Percentiles rank a stretch among this genome's conserved stretches.
These are phyloP conservation scores for Emergomyces orientalis DNA, from an alignment of 2,329 filamentous ascomycete genomes.

Conservation along the genomic window DNA sequence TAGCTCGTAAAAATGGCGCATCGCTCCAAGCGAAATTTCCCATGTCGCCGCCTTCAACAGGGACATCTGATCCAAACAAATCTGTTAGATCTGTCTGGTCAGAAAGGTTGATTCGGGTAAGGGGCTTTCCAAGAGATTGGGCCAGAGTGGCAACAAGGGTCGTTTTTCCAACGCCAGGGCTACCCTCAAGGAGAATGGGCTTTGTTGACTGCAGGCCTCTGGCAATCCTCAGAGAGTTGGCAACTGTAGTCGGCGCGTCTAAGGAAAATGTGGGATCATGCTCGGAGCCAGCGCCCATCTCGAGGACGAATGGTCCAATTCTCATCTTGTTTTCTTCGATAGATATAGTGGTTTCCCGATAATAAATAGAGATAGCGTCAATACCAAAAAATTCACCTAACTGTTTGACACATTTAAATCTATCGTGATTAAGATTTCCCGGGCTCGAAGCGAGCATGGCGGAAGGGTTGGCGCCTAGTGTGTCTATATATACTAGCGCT, in stretches of 20 bases:
- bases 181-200: slow-evolving; percentile 89
- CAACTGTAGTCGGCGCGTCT: slow-evolving; percentile 76
- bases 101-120: slow-evolving; percentile 93
- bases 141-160: slow-evolving; percentile 82
- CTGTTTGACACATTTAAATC: slow-evolving; percentile 61
- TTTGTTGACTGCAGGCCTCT: slow-evolving; percentile 82
- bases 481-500: slow-evolving; percentile 91
- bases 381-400: slow-evolving; percentile 57
- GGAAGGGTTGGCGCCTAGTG: slow-evolving; percentile 87
- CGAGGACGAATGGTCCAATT: slow-evolving; percentile 67
- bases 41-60: slow-evolving; percentile 81
- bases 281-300: slow-evolving; percentile 41
- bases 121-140: slow-evolving; percentile 63
- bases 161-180: slow-evolving; percentile 96
- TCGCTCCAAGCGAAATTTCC: slow-evolving; percentile 94
- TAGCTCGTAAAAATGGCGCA: slow-evolving; percentile 87
- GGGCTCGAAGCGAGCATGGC: slow-evolving; percentile 67
- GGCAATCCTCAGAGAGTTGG: slow-evolving; percentile 84
- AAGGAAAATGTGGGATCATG: slow-evolving; percentile 62
- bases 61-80: slow-evolving; percentile 91
- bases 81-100: slow-evolving; percentile 98
- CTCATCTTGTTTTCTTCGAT: slow-evolving; percentile 48
- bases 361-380: slow-evolving; percentile 59
- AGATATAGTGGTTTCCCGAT: slow-evolving; percentile 50
- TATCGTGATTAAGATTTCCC: slow-evolving; percentile 60